These are phyloP conservation scores for Ophiorrhiza pumila DNA, from an alignment of 257 asterid genomes.

Conservation along the genomic window DNA sequence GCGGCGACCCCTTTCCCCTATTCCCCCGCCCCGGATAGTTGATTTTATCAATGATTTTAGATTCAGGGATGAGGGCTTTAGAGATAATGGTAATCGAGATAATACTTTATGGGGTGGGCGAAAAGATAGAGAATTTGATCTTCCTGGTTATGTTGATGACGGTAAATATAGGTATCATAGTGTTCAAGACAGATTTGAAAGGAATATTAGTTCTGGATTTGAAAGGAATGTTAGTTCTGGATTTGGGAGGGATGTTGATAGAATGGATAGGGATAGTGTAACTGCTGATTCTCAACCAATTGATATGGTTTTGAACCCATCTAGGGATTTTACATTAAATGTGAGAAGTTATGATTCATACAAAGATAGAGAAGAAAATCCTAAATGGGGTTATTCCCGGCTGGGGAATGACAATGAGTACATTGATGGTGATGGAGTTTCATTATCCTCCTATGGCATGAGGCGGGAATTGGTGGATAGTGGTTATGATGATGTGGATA, in stretches of 20 bases:
- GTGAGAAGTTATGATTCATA: constrained; percentile 22
- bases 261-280: not conserved
- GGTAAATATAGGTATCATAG: constrained; percentile 1
- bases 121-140: constrained; percentile 11
- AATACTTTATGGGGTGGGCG: constrained; percentile 15
- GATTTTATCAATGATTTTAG: constrained; percentile 17
- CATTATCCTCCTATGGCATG: constrained; percentile 18
- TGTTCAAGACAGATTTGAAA: not conserved
- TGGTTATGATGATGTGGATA: constrained; percentile 32
- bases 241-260: constrained; percentile 13
- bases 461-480: constrained; percentile 20
- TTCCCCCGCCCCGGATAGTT: constrained; percentile 6
- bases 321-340: constrained; percentile 11
- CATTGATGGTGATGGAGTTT: constrained; percentile 28
- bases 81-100: constrained; percentile 11
- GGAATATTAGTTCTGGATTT: constrained; percentile 12
- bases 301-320: constrained; percentile 19
- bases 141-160: constrained; percentile 15
- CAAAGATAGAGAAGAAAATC: constrained; percentile 24
- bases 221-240: constrained; percentile 11
- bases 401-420: constrained; percentile 4
- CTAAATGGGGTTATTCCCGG: constrained; percentile 32
- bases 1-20: constrained; percentile 14
- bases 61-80: constrained; percentile 24
- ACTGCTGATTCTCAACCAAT: constrained; percentile 8